Percentiles rank a stretch among this genome's conserved stretches.
Conservation (phyloP, 768 basidiomycete species). For the Termitomyces sp. region DNA sequence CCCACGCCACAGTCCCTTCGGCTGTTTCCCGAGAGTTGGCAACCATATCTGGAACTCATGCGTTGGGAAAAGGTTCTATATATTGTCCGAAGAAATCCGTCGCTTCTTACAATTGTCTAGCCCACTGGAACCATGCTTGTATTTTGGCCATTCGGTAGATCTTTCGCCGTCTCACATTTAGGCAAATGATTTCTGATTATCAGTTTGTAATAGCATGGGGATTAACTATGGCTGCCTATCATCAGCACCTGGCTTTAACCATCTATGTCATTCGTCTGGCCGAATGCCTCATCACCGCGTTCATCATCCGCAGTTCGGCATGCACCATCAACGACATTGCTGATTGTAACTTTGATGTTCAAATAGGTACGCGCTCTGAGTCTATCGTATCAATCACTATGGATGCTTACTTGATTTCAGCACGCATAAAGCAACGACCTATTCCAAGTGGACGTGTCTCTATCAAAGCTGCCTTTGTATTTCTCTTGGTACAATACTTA, state of each 20-base stretch:
- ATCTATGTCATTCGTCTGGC: background rate
- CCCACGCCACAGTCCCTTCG: background rate
- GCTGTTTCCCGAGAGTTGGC: background rate
- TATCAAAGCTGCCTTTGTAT: slow-evolving; percentile 2
- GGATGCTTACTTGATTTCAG: background rate
- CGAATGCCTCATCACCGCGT: background rate
- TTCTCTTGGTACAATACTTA: background rate
- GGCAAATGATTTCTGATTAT: background rate
- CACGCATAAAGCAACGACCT: slow-evolving; percentile 12
- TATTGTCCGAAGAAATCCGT: too few species aligned
- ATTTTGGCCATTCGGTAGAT: background rate
- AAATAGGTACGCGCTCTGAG: slow-evolving; percentile 15
- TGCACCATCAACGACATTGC: slow-evolving; percentile 17
- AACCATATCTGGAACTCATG: background rate
- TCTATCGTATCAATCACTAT: background rate
- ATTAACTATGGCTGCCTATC: background rate
- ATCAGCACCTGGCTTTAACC: background rate
- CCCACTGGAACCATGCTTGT: background rate
- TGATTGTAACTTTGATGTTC: slow-evolving; percentile 18
- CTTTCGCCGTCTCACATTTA: background rate
- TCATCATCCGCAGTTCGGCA: background rate
- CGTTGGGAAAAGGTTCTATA: background rate
- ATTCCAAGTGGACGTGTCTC: slow-evolving; percentile 6
- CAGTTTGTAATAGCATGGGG: background rate
- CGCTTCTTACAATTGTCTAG: background rate